phyloP scores from a whole-genome alignment of 2,329 filamentous ascomycete genomes.

The Xylariales sp. region DNA sequence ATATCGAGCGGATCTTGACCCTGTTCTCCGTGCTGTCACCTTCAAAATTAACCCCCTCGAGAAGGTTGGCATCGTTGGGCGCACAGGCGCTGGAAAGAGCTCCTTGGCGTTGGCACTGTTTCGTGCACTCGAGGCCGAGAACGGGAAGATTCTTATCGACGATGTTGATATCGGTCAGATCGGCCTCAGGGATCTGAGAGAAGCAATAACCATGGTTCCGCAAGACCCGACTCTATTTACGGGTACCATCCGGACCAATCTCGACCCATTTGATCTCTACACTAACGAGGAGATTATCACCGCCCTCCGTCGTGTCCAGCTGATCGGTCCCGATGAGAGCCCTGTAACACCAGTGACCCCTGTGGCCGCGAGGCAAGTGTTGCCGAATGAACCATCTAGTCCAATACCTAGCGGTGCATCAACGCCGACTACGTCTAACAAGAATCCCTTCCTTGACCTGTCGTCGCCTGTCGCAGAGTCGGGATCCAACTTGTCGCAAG shows the following conservation, averaged over 20 bases:
- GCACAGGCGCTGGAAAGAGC: constrained; percentile 95
- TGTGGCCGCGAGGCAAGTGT: constrained; percentile 13
- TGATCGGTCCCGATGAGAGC: constrained; percentile 62
- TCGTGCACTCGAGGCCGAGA: constrained; percentile 86
- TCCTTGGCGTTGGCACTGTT: constrained; percentile 91
- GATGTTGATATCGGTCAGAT: constrained; percentile 86
- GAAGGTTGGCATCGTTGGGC: constrained; percentile 93
- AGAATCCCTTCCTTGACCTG: constrained; percentile 90
- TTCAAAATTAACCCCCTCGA: constrained; percentile 84
- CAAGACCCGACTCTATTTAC: constrained; percentile 95
- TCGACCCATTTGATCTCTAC: constrained; percentile 88
- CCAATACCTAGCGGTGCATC: constrained; percentile 14
- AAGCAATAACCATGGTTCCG: constrained; percentile 94
- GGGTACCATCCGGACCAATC: constrained; percentile 84
- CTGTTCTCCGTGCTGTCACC: constrained; percentile 75
- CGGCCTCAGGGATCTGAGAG: constrained; percentile 86
- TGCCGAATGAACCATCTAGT: constrained; percentile 9
- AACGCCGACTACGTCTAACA: constrained; percentile 63
- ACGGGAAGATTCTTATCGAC: constrained; percentile 86
- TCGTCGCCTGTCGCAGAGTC: constrained; percentile 82
- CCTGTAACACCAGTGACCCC: constrained; percentile 9
- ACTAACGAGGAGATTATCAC: constrained; percentile 88
- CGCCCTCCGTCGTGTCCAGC: constrained; percentile 80
- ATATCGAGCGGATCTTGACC: constrained; percentile 82
- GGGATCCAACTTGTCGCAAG: constrained; percentile 90